phyloP scores from a whole-genome alignment of 2,329 filamentous ascomycete genomes.

The Aspergillus oerlinghausenensis region DNA sequence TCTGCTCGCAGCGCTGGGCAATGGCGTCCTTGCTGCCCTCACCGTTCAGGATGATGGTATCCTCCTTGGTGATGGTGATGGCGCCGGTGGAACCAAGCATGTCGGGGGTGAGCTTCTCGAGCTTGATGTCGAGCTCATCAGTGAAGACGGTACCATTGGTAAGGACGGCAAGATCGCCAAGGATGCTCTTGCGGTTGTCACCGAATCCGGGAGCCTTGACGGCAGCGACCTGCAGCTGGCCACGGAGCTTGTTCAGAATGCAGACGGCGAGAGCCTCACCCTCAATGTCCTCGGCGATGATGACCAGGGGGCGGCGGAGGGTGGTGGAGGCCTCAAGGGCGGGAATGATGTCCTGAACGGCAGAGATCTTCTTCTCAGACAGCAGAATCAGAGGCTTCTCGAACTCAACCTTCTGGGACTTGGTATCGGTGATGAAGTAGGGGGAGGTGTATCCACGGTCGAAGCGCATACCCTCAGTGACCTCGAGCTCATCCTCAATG shows the following conservation, averaged over 20 bases:
- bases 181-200: slow-evolving; percentile 99
- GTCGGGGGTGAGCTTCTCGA: slow-evolving; percentile 94
- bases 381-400: slow-evolving; percentile 98
- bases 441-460: slow-evolving; percentile 97
- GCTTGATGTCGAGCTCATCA: slow-evolving; percentile 97
- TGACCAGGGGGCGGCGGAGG: slow-evolving; percentile 89
- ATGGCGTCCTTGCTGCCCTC: slow-evolving; percentile 93
- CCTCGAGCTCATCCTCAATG: slow-evolving; percentile 92
- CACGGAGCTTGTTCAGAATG: slow-evolving; percentile 99
- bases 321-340: slow-evolving; percentile 96
- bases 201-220: slow-evolving; percentile 99
- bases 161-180: slow-evolving; percentile 90
- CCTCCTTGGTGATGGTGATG: slow-evolving; percentile 99
- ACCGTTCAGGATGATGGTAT: slow-evolving; percentile 97
- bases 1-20: slow-evolving; percentile 95
- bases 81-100: slow-evolving; percentile 96
- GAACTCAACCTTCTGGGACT: slow-evolving; percentile 98
- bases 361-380: slow-evolving; percentile 99
- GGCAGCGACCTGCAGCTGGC: slow-evolving; percentile 95
- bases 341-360: slow-evolving; percentile 97
- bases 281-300: slow-evolving; percentile 98
- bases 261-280: slow-evolving; percentile 97
- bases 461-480: slow-evolving; percentile 99
- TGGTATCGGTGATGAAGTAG: slow-evolving; percentile 99
- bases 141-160: slow-evolving; percentile 98